These are phyloP conservation scores for Lactarius quietus DNA, from an alignment of 768 basidiomycete genomes.

Conservation along the genomic window DNA sequence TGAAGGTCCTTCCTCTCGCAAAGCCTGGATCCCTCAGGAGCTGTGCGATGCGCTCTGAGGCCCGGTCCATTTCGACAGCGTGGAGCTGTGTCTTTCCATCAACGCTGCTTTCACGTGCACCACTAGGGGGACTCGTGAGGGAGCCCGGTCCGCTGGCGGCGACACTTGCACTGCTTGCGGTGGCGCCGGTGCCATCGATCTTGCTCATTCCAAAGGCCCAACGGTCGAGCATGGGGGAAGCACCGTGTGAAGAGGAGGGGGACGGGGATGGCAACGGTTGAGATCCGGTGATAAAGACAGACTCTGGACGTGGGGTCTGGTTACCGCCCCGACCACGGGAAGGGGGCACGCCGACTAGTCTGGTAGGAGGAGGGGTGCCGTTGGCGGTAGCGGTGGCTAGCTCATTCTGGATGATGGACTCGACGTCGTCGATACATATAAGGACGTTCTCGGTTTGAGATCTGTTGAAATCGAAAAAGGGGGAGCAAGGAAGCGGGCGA, in stretches of 20 bases:
- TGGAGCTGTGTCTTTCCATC: constrained; percentile 21
- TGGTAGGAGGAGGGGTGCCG: constrained; percentile 44
- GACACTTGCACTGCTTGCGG: constrained; percentile 28
- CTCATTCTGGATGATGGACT: constrained; percentile 85
- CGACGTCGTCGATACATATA: constrained; percentile 95
- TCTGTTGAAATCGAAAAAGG: constrained; percentile 43
- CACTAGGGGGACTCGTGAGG: constrained; percentile 29
- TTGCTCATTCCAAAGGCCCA: constrained; percentile 92
- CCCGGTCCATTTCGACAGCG: constrained; percentile 40
- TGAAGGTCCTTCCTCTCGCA: constrained; percentile 37
- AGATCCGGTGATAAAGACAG: constrained; percentile 85
- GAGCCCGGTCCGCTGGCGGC: constrained; percentile 37
- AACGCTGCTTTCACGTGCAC: constrained; percentile 12
- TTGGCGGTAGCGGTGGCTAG: constrained; percentile 53
- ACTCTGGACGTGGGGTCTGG: constrained; percentile 87
- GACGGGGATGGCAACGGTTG: constrained; percentile 94
- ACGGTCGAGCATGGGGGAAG: constrained; percentile 71
- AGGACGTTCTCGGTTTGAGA: constrained; percentile 96
- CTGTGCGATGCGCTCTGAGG: constrained; percentile 50
- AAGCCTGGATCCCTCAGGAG: constrained; percentile 42
- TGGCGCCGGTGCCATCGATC: constrained; percentile 51
- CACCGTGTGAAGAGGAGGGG: constrained; percentile 65
- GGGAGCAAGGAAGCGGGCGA: neutral
- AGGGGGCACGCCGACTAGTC: constrained; percentile 92
- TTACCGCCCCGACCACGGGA: constrained; percentile 95